phyloP scores from a whole-genome alignment of 2,329 filamentous ascomycete genomes.

The Colletotrichum navitas region DNA sequence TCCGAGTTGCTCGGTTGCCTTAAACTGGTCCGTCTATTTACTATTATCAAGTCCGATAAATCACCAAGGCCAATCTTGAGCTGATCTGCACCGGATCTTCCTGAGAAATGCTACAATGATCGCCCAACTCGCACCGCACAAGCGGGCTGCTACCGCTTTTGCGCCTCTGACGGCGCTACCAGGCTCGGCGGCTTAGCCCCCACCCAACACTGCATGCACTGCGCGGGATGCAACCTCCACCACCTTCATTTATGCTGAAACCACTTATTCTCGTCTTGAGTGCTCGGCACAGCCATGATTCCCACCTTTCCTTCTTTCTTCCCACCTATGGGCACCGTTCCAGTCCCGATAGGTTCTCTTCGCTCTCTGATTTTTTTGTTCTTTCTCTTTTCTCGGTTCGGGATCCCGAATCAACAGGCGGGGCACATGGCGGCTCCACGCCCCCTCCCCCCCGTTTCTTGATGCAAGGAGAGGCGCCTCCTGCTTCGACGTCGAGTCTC shows the following conservation, averaged over 20 bases:
- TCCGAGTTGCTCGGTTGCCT: background rate
- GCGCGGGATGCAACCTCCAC: conserved; percentile 36
- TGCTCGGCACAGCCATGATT: conserved; percentile 28
- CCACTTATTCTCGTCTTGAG: conserved; percentile 34
- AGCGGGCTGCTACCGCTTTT: conserved; percentile 16
- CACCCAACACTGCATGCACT: background rate
- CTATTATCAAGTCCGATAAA: conserved; percentile 3
- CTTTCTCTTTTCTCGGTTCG: conserved; percentile 1
- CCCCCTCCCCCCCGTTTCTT: conserved; percentile 3
- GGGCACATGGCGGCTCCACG: conserved; percentile 24
- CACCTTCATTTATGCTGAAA: conserved; percentile 42
- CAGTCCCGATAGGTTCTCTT: conserved; percentile 28
- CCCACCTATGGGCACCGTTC: conserved; percentile 39
- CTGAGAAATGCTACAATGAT: conserved; percentile 21
- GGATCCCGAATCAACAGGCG: conserved; percentile 13
- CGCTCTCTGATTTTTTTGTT: conserved; percentile 5
- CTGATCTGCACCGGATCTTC: conserved; percentile 18
- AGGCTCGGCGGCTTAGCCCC: conserved; percentile 14
- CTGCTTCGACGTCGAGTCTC: conserved; percentile 33
- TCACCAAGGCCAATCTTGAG: background rate
- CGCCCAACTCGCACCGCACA: conserved; percentile 13
- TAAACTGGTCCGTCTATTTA: no score
- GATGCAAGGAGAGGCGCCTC: conserved; percentile 27
- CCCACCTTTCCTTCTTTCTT: conserved; percentile 33
- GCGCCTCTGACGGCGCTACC: background rate